Evolutionary conservation across 345 rosid genomes (phyloP), one percentile per base, ranked within the genome.

Genomic region (Laguncularia racemosa): DNA sequence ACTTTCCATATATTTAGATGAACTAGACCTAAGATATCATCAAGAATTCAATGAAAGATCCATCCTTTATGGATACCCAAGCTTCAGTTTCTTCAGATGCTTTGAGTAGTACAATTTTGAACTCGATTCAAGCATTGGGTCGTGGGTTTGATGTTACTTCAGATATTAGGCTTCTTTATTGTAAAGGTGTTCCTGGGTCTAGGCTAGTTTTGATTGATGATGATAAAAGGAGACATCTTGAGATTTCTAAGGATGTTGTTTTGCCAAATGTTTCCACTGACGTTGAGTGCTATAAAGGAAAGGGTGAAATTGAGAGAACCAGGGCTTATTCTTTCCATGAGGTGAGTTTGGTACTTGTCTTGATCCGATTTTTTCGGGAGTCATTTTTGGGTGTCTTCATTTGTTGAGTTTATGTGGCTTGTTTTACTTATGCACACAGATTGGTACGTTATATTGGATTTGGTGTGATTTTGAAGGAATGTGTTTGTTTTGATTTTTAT

Each of bases 131-230:
- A 68, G 96, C 99, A 71, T 19, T 93, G 72, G 99, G 97, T 52
- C 86, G 97, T 51, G 96, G 96, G 55, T 88, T 88, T 61, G 92
- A 88, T 76, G 99, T 93, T 44, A 86, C 97, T 62, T 93, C 95
- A 13, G 97, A 93, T 79, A 89, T 89, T 47, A 77, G 99, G 70
- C 85, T 93, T 63, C 70, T 93, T 10, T 93, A 89, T 61, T 93
- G 97, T 65, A 93, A 89, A 70, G 97, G 97, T 46, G 80, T 91
- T 56, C 78, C 95, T 67, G 98, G 91, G 79, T 84, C 95, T 26
- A 86, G 96, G 72, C 73, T 91, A 20, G 85, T 91, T 61, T 78
- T 52, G 44, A 54, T 86, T 18, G 96, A 91, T 55, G 95, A 86
- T 67, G 81, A 75, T 26, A 74, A 72, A 54, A 71, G 69, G 50